These are phyloP conservation scores for Pichia thaimueangensis DNA, from an alignment of 805 yeast species.

Conservation along the genomic window DNA sequence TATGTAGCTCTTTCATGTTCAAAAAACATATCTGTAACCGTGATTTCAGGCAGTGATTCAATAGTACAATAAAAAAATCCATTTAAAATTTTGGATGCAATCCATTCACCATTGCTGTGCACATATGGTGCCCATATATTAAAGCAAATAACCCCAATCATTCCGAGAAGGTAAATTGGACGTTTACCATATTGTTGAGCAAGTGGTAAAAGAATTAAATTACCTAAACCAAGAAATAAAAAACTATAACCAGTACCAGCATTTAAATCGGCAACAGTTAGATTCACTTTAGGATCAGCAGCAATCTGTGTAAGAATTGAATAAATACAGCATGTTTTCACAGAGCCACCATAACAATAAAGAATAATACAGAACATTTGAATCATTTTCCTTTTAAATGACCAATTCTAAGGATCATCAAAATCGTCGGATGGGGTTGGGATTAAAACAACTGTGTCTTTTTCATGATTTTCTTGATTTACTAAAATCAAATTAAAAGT, in stretches of 20 bases:
- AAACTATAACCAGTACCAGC: conserved; percentile 35
- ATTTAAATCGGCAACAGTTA: conserved; percentile 29
- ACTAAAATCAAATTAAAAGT: conserved; percentile 44
- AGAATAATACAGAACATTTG: conserved; percentile 40
- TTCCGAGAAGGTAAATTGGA: conserved; percentile 31
- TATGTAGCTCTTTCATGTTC: conserved; percentile 46
- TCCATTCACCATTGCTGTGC: conserved; percentile 28
- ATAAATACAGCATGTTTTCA: conserved; percentile 19
- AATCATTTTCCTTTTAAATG: conserved; percentile 39
- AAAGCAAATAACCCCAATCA: conserved; percentile 26
- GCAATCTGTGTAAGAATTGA: conserved; percentile 24
- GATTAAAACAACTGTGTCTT: conserved; percentile 41
- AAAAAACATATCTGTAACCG: conserved; percentile 44
- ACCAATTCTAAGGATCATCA: conserved; percentile 67
- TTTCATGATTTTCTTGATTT: conserved; percentile 15
- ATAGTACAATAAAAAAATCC: conserved; percentile 33
- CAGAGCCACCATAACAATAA: conserved; percentile 28
- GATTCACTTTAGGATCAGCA: conserved; percentile 24
- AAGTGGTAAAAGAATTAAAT: conserved; percentile 32
- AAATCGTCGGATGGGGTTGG: conserved; percentile 67
- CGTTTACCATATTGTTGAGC: conserved; percentile 36
- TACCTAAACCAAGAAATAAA: conserved; percentile 36
- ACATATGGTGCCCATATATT: conserved; percentile 32
- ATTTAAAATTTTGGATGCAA: conserved; percentile 25
- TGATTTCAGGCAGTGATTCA: conserved; percentile 45